These are phyloP conservation scores for Aspergillus pseudoviridinutans DNA, from an alignment of 2,329 filamentous ascomycete species.

Conservation along the genomic window DNA sequence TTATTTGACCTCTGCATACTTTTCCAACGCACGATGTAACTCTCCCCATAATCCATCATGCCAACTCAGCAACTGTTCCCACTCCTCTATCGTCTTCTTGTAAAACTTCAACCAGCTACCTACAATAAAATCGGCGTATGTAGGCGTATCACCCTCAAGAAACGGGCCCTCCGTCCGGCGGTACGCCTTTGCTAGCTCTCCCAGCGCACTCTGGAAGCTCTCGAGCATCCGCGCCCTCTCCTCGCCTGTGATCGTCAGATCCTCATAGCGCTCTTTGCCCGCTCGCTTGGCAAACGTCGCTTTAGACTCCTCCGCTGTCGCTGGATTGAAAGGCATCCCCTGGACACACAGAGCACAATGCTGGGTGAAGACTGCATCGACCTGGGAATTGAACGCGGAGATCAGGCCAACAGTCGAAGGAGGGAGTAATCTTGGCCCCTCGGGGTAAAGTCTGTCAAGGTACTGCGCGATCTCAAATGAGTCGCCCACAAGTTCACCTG, in stretches of 20 bases:
- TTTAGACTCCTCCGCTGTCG: constrained; percentile 6
- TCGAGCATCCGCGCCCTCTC: neutral
- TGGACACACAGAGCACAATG: constrained; percentile 2
- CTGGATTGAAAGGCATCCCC: constrained; percentile 7
- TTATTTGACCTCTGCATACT: constrained; percentile 5
- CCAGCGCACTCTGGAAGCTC: neutral
- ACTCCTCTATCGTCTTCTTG: constrained; percentile 7
- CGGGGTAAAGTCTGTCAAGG: constrained; percentile 4
- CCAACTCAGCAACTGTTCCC: constrained; percentile 6
- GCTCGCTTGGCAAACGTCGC: constrained; percentile 4
- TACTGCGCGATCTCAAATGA: constrained; percentile 8
- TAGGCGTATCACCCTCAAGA: neutral
- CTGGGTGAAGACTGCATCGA: constrained; percentile 8
- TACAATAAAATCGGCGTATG: constrained; percentile 4
- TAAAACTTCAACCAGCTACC: constrained; percentile 1
- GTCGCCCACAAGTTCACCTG: neutral
- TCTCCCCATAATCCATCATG: constrained; percentile 4
- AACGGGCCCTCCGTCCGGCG: neutral
- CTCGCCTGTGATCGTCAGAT: neutral
- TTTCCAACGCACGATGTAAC: constrained; percentile 6
- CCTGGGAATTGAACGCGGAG: constrained; percentile 5
- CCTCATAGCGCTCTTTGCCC: constrained; percentile 1
- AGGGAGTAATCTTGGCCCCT: neutral
- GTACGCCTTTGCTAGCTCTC: neutral
- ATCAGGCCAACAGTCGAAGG: neutral